Conservation (phyloP, 1,284 basidiomycete species). For the Gomphus sp. region DNA sequence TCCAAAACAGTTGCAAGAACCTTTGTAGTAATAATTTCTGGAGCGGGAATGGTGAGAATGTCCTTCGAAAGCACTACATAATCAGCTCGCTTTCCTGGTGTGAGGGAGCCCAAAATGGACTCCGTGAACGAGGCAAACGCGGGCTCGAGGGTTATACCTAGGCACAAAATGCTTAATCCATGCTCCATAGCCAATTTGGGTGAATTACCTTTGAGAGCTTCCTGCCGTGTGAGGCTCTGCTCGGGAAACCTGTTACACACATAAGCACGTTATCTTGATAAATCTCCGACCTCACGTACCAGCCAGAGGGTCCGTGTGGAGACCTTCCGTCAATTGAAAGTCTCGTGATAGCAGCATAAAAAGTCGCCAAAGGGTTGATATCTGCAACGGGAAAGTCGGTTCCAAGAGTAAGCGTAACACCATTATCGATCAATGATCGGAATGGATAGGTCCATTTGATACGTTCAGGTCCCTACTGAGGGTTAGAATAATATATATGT, state of each 20-base stretch:
- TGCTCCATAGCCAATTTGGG: not conserved
- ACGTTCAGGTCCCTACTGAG: constrained; percentile 50
- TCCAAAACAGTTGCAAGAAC: constrained; percentile 75
- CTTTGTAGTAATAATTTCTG: constrained; percentile 61
- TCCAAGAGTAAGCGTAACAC: constrained; percentile 58
- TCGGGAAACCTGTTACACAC: constrained; percentile 49
- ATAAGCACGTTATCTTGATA: not conserved
- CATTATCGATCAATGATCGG: constrained; percentile 54
- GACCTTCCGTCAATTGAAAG: constrained; percentile 60
- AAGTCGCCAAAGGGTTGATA: constrained; percentile 72
- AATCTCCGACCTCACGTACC: constrained; percentile 39
- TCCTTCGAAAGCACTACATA: constrained; percentile 76
- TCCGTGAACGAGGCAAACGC: constrained; percentile 85
- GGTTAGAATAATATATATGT: not conserved
- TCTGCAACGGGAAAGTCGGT: constrained; percentile 90
- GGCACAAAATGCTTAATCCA: not conserved
- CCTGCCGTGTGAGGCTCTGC: constrained; percentile 62
- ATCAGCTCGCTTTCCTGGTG: constrained; percentile 74
- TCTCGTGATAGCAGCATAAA: constrained; percentile 81
- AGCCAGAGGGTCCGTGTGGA: constrained; percentile 74
- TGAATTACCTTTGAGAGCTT: constrained; percentile 53
- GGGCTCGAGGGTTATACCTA: constrained; percentile 74
- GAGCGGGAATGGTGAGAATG: constrained; percentile 57
- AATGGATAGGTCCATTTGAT: constrained; percentile 87
- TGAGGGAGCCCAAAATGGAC: constrained; percentile 56